Evolutionary conservation across 2,329 filamentous ascomycete genomes (phyloP).

Genomic region (Fusarium hostae): DNA sequence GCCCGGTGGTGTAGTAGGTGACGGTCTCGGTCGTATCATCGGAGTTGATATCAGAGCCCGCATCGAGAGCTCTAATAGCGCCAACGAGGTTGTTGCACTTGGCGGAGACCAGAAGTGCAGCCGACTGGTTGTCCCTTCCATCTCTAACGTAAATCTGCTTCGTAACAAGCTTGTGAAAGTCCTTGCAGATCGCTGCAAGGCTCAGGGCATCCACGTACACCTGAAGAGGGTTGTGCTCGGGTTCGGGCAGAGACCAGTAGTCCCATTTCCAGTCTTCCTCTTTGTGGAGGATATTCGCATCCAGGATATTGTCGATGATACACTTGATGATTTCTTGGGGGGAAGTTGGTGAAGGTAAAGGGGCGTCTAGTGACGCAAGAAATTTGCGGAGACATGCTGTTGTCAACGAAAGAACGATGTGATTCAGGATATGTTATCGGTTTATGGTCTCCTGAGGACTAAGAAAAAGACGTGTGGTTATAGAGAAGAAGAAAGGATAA

Average conservation of each 20-base stretch:
- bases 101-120: not conserved
- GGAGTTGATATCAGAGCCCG: not conserved
- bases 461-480: not conserved
- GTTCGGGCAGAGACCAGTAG: not conserved
- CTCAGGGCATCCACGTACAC: constrained; percentile 3
- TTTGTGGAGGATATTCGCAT: not conserved
- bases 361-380: not conserved
- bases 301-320: constrained; percentile 8
- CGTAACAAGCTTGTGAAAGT: not conserved
- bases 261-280: not conserved
- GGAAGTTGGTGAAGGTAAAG: not conserved
- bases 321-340: not conserved
- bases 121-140: not conserved
- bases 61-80: not conserved
- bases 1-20: not conserved
- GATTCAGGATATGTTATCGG: rapidly evolving
- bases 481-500: not conserved
- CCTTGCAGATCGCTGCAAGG: constrained; percentile 8
- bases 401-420: not conserved
- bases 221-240: not conserved
- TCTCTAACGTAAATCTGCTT: not conserved
- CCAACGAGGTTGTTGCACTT: not conserved
- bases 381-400: not conserved
- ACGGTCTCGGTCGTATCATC: not conserved
- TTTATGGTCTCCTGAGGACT: not conserved